Base-by-base conservation (phyloP, 177 flowering plant genomes). In the Vitis hybrid region DNA sequence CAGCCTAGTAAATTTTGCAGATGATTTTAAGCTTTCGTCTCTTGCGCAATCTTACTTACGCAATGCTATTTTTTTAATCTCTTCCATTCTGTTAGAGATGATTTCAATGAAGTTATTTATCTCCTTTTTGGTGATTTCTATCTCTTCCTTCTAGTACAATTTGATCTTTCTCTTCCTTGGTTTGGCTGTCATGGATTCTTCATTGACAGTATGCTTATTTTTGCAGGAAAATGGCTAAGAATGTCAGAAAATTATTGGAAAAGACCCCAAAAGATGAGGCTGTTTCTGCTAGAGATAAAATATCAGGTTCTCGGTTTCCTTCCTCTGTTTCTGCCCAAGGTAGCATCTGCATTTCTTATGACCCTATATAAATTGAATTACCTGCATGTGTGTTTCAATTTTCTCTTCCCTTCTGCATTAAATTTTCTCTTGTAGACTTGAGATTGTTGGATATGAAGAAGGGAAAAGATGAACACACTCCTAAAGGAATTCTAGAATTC, bases 271-370 rank as follows among this genome's bases (percentile, higher is more conserved):
- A 66, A 58, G 53, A 52, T 1, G 59, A 52, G 65, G 20, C 17
- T 51, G 50, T 2, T 72, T 46, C 55, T 3, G 68, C 5, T n/a
- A 69, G 41, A 50, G 52, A 66, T 30, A 74, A 41, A 60, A 77
- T 59, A 18, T 55, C 20, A 21, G 63, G 56, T 20, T n/a, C 71
- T 54, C 46, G 27, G 35, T 32, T 79, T 48, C 51, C 74, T 67
- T 30, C 65, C 32, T 84, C 83, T 73, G 69, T 70, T 68, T 85
- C 89, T 70, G 84, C 84, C 56, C 77, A 80, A 65, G 95, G 95
- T 84, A 71, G 56, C 10, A 1, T 54, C 58, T 67, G 58, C 27
- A 53, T 61, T 54, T 63, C 41, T 53, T 9, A 11, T 62, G 27
- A 63, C 63, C 52, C 60, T 63, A 8, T 30, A 20, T 57, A 41